phyloP scores from a whole-genome alignment of 2,329 filamentous ascomycete genomes.

The Xylaria sp. region DNA sequence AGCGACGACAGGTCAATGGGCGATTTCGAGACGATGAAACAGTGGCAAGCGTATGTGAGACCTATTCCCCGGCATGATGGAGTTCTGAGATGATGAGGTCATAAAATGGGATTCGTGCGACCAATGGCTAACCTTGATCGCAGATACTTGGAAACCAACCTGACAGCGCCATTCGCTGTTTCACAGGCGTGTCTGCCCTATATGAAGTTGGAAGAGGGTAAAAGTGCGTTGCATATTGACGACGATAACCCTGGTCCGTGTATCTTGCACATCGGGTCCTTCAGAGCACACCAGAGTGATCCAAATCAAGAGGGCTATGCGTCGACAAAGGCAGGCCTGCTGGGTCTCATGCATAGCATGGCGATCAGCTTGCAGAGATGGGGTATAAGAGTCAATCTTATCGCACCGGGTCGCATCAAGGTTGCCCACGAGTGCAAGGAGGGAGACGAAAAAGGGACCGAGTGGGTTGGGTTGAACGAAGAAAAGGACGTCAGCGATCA shows the following conservation, averaged over 20 bases:
- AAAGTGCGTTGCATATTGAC: not conserved
- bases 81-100: not conserved
- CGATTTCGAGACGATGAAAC: not conserved
- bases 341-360: not conserved
- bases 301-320: not conserved
- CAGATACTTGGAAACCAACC: not conserved
- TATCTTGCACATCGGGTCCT: not conserved
- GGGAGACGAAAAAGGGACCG: not conserved
- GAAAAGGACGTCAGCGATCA: not conserved
- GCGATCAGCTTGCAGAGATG: not conserved
- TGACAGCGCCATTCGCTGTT: not conserved
- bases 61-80: not conserved
- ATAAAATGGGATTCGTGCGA: not conserved
- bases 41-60: not conserved
- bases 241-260: not conserved
- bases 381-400: not conserved
- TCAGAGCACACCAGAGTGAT: not conserved
- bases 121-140: not conserved
- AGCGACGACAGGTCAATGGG: not conserved
- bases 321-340: not conserved
- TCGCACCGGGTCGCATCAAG: not conserved
- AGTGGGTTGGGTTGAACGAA: not conserved
- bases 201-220: not conserved
- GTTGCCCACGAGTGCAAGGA: not conserved
- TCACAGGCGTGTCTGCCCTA: not conserved